Evolutionary conservation across 352 stramenopile species (phyloP), one percentile per base, ranked within the genome.

Genomic region (Aphanomyces euteiches): DNA sequence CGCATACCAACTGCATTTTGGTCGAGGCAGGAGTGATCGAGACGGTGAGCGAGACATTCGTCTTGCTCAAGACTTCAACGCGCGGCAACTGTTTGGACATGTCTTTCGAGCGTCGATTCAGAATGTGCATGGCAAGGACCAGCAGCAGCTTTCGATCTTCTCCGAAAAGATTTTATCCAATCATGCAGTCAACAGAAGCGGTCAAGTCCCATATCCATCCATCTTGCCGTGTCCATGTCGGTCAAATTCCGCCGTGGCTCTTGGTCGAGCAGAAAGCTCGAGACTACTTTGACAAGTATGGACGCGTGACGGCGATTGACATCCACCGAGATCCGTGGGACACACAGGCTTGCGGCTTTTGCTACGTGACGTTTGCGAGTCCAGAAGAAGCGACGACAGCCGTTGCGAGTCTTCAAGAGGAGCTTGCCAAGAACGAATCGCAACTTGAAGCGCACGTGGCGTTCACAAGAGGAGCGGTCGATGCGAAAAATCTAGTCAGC

Each of bases 21-120:
- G 10, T 40, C 21, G 63, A 47, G 7, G 63, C 63, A 61, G 63
- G 63, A 17, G 47, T 17, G 37, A 69, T 36, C 10, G 63, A 47
- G 7, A 69, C 63, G 5, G 63, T 69, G 7, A 69, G 37, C 17
- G 41, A 58, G n/a, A 69, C 45, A 40, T 69, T 69, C 17, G 63
- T 69, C 63, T 69, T 69, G 50, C 63, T 69, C 37, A 69, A 19
- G 63, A 69, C 63, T 48, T 69, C 63, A n/a, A 69, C 63, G 19
- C 63, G 63, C 36, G 63, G 50, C 63, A 17, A 10, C 37, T n/a
- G 17, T 3, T 12, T 19, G 10, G 41, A 66, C 50, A 56, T 66
- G 57, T 28, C 28, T 28, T 28, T 28, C 28, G 28, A 28, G 28
- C 28, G 28, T 28, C 28, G 41, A 56, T 56, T 37, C 8, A 66